Evolutionary conservation across 108 stramenopile genomes (phyloP), one percentile per base, ranked within the genome.

Genomic region (Fragilaria crotonensis): DNA sequence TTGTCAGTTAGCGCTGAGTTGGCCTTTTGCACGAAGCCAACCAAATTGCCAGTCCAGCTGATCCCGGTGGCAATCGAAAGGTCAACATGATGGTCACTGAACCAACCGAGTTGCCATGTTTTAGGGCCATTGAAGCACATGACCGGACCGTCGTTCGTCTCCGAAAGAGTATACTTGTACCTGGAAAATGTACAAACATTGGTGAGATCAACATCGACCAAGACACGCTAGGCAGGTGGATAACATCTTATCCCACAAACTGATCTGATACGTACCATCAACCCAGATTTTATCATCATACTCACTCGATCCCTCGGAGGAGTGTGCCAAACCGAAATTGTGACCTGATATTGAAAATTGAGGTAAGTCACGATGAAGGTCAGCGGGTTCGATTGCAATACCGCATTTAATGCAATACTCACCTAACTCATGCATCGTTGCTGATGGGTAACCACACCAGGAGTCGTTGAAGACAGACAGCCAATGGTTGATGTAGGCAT

Each of bases 221-320:
- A n/a, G n/a, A n/a, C n/a, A n/a, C n/a, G n/a, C n/a, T n/a, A n/a
- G n/a, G n/a, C n/a, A n/a, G n/a, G n/a, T n/a, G n/a, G n/a, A n/a
- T n/a, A n/a, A n/a, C n/a, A n/a, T n/a, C n/a, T n/a, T n/a, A n/a
- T n/a, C n/a, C n/a, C n/a, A n/a, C n/a, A n/a, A n/a, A n/a, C n/a
- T n/a, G n/a, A n/a, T n/a, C n/a, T n/a, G n/a, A n/a, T 14, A 11
- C 36, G 7, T 41, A 41, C 36, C 36, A 41, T 41, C 36, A 41
- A 11, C 7, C 36, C 7, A 41, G 36, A 41, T 14, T n/a, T 41
- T 7, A 31, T 64, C 51, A 14, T 50, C 64, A 33, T 57, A 71
- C n/a, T 72, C 79, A 72, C 77, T 79, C 64, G 67, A 69, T n/a
- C 81, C 78, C 3, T 78, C 73, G 30, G 52, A 54, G 0, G 76